Percentiles rank a stretch among this genome's conserved stretches.
Conservation (phyloP, 176 grass and related monocot species). For the Pontederia paniculata region DNA sequence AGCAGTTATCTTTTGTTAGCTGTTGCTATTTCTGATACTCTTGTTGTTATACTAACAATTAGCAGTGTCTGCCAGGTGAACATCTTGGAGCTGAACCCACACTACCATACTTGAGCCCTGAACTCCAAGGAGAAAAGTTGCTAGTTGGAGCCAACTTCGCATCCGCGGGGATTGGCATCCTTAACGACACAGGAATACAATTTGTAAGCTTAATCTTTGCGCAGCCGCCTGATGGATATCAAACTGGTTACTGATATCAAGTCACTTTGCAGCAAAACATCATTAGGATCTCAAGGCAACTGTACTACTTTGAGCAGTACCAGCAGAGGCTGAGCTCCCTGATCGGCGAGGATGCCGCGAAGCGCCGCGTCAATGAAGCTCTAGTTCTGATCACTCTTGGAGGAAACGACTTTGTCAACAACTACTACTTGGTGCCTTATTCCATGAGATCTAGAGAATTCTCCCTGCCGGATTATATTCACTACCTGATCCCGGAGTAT, state of each 20-base stretch:
- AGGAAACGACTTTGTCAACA: constrained; percentile 98
- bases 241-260: background rate
- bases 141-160: constrained; percentile 91
- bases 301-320: constrained; percentile 73
- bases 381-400: constrained; percentile 74
- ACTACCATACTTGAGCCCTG: constrained; percentile 72
- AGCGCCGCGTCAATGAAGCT: constrained; percentile 22
- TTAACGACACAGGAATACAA: constrained; percentile 91
- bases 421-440: constrained; percentile 97
- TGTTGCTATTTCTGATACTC: background rate
- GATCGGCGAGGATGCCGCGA: constrained; percentile 25
- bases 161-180: constrained; percentile 84
- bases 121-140: constrained; percentile 55
- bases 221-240: too few species aligned
- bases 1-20: background rate
- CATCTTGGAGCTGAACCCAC: constrained; percentile 56
- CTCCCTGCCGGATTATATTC: constrained; percentile 57
- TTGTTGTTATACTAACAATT: background rate
- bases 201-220: constrained; percentile 32
- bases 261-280: constrained; percentile 42
- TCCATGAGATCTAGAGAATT: constrained; percentile 63
- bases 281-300: constrained; percentile 66
- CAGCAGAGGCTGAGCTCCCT: constrained; percentile 40
- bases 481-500: constrained; percentile 67
- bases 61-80: constrained; percentile 36